A percentile compares a stretch with the other conserved stretches of the same genome.
Evolutionary conservation across 108 stramenopile genomes (phyloP).

Genomic region (Nitzschia palea): DNA sequence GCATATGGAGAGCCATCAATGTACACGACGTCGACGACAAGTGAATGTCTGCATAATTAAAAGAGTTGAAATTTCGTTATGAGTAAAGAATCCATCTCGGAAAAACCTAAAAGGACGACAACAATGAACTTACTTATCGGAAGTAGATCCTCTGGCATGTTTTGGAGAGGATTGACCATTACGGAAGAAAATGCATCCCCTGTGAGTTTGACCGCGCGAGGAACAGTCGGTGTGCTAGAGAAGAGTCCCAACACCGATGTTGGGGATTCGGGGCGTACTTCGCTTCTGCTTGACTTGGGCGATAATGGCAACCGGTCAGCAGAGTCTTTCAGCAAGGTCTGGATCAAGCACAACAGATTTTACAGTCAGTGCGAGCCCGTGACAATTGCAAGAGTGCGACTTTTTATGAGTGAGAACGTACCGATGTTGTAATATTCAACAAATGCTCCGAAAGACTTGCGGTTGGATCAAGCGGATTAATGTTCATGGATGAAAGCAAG

Average conservation of each 20-base stretch:
- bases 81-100: no score
- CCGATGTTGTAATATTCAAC: constrained; percentile 32
- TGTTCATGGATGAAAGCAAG: constrained; percentile 44
- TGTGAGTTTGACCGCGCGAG: constrained; percentile 14
- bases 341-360: no score
- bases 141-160: constrained; percentile 18
- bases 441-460: constrained; percentile 23
- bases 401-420: constrained; percentile 18
- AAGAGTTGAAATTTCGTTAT: no score
- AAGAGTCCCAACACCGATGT: constrained; percentile 17
- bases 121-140: constrained; percentile 9
- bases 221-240: constrained; percentile 19
- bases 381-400: no score
- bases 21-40: neutral
- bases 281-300: neutral
- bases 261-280: constrained; percentile 16
- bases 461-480: neutral
- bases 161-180: constrained; percentile 24
- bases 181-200: constrained; percentile 8
- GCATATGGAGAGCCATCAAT: constrained; percentile 47
- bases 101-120: no score
- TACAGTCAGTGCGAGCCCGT: no score
- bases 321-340: constrained; percentile 11
- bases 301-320: neutral
- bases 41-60: constrained; percentile 5